A percentile compares a stretch with the other conserved stretches of the same genome.
Evolutionary conservation across 2,329 filamentous ascomycete genomes (phyloP).

Genomic region (Cordyceps farinosa): DNA sequence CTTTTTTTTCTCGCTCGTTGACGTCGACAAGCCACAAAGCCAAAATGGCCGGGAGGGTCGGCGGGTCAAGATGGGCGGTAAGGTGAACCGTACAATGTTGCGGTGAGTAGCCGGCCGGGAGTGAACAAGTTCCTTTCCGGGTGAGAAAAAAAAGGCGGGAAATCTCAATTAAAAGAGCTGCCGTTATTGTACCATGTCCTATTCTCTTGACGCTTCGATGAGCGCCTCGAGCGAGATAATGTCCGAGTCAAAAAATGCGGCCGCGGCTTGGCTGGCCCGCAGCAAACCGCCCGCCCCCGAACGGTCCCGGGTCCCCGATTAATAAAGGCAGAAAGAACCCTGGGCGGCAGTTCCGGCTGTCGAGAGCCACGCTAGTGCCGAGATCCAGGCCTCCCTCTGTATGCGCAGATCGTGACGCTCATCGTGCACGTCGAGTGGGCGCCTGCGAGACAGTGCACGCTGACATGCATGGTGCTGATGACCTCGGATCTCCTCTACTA

Average conservation of each 20-base stretch:
- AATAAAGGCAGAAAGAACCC: neutral
- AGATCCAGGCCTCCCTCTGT: neutral
- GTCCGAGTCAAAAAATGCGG: neutral
- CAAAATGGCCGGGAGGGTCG: neutral
- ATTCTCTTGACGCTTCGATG: too few relatives aligned
- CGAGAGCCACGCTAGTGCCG: neutral
- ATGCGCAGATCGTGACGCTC: neutral
- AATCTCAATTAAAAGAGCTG: neutral
- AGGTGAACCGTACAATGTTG: neutral
- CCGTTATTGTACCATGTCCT: neutral
- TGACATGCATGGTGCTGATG: neutral
- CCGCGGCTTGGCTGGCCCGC: neutral
- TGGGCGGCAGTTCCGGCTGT: neutral
- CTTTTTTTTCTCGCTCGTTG: neutral
- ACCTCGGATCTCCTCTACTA: too few relatives aligned
- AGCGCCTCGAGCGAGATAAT: neutral
- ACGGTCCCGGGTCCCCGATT: constrained; percentile 7
- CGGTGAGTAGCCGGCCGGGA: neutral
- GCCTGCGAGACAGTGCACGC: neutral
- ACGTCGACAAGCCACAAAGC: constrained; percentile 14
- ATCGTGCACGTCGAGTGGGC: neutral
- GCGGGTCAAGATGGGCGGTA: constrained; percentile 4
- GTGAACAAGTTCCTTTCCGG: neutral
- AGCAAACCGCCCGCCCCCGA: neutral
- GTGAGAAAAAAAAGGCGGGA: neutral